phyloP scores from a whole-genome alignment of 768 basidiomycete species.

The Tulasnella sp. region DNA sequence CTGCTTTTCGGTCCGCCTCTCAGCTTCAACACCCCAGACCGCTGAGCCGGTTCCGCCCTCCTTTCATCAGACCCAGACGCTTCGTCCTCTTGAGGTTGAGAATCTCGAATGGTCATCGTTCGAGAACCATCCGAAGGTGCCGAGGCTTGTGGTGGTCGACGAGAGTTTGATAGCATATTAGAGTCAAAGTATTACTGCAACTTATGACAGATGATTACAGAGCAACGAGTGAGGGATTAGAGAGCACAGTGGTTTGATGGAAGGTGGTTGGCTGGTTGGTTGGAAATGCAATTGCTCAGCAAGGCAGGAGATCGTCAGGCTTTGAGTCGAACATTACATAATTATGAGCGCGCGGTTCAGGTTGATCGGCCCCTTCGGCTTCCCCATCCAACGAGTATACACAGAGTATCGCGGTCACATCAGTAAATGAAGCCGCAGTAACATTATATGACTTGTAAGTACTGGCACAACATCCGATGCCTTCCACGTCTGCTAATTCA shows the following conservation, averaged over 20 bases:
- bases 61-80: not conserved
- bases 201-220: not conserved
- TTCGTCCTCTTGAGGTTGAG: constrained; percentile 34
- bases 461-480: not conserved
- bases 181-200: not conserved
- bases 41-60: constrained; percentile 24
- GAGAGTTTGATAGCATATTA: constrained; percentile 4
- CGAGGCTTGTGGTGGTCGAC: constrained; percentile 18
- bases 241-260: not conserved
- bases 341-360: not conserved
- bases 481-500: too few relatives aligned
- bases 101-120: constrained; percentile 40
- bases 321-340: constrained; percentile 12
- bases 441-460: too few relatives aligned
- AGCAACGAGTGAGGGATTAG: not conserved
- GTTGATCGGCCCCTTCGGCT: not conserved
- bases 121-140: constrained; percentile 39
- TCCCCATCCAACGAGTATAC: too few relatives aligned
- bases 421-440: not conserved
- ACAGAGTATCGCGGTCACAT: not conserved
- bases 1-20: constrained; percentile 50
- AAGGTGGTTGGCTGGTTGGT: not conserved
- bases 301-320: constrained; percentile 1
- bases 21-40: constrained; percentile 55
- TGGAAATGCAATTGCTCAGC: constrained; percentile 3